Base-by-base conservation (phyloP, 1,284 basidiomycete species). In the Trichosporon coremiiforme region DNA sequence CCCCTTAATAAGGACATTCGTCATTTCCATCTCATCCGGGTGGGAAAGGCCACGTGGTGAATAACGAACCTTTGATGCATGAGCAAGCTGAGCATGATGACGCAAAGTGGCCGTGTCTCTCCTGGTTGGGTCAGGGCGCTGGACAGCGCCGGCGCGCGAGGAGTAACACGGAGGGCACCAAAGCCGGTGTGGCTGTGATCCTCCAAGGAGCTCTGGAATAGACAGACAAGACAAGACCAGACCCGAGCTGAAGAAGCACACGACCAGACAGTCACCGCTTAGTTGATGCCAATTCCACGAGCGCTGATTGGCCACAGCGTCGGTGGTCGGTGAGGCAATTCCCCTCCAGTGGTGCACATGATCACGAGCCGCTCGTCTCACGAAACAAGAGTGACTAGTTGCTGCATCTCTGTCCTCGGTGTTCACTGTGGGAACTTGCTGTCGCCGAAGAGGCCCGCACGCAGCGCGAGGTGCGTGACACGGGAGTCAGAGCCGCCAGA, bases 21-120 rank as follows among this genome's bases (percentile, higher is more conserved):
- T 29, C 29, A 60, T 33, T 25, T 25, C 25, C 25, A 25, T 25
- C 25, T 25, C 25, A 25, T 25, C 25, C 25, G 3, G 25, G 25
- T 25, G 25, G 7, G 15, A 9, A 9, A 6, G 12, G 29, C 29
- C 55, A 60, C 55, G 55, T 60, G 55, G 55, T 4, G 12, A 17
- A 60, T 60, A 13, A 60, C 55, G 55, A 60, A 45, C 4, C 5
- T 6, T 4, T 6, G 41, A 6, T n/a, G 17, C 20, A 25, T 53
- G 50, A 53, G 50, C 50, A 53, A 20, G 50, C 22, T 53, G 50
- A 53, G 50, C 50, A 53, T 8, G 50, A 53, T 53, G 50, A 53
- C 50, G 50, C 36, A 20, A 25, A 53, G 4, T 53, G 20, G 50
- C 50, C 50, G 20, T 53, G 33, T 35, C 33, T 25, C 25, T 25